Evolutionary conservation across 345 rosid species (phyloP), one percentile per base, ranked within the genome.

Genomic region (Mallotus nudiflorus): DNA sequence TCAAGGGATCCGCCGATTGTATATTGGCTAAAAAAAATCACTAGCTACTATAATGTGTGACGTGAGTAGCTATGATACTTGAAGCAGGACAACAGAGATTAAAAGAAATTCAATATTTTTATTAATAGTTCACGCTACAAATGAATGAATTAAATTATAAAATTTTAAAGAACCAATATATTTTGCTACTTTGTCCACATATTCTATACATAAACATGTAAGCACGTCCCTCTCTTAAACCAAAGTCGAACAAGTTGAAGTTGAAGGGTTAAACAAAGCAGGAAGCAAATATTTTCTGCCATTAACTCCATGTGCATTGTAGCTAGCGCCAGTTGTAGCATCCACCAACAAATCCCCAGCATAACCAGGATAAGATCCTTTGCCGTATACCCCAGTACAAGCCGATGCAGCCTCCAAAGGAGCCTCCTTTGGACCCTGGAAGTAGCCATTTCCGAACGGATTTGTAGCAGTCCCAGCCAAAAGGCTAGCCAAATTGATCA

Each of bases 201-300:
- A 54, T 54, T 25, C 25, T 54, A 42, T 42, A n/a, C 58, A 12
- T 42, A 3, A 42, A 42, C 46, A 42, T 42, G 46, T 22, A 1
- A 22, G 46, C 46, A 54, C 27, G 2, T 0, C 28, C 27, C 33
- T 6, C 13, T 7, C 25, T 70, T 40, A 77, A 9, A 39, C 61
- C 40, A 71, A 37, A 59, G 76, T 35, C 15, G 80, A 77, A 22
- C 80, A 77, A 62, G 65, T 19, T 1, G 76, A 67, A 1, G 73
- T 66, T 4, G 72, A 60, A 60, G 76, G 80, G 19, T 72, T 73
- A n/a, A 77, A 67, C 10, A 77, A 39, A 52, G 76, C 80, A 54
- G 80, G 80, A 39, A 77, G 64, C 65, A 77, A n/a, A 46, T 77
- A 77, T 39, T 66, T 77, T 73, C 80, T 77, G n/a, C 72, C 73